Base-by-base conservation (phyloP, 1,284 basidiomycete species). In the Marasmius oreades region DNA sequence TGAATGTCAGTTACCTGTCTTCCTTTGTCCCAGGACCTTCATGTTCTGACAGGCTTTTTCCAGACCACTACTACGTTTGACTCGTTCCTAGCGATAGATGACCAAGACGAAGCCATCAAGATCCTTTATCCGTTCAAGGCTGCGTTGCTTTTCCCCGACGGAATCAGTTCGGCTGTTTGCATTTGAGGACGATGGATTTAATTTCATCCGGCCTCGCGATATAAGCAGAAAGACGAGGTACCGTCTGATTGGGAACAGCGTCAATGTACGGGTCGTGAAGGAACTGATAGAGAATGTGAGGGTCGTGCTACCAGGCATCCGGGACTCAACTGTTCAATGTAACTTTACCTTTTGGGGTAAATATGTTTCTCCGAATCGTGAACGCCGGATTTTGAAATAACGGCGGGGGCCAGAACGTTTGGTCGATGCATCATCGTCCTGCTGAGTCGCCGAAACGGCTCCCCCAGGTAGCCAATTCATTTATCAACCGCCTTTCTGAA, bases 161-260 rank as follows among this genome's bases (percentile, higher is more conserved):
- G 89, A 92, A 63, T 74, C 92, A 8, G 71, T 92, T 33, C 79
- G 85, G 7, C 69, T 92, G 2, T 89, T 89, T 64, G 75, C 77
- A 52, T 87, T 92, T 61, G 48, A 42, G 55, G 43, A 33, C 4
- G 18, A 55, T n/a, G 44, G 58, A 12, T 57, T 64, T 8, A 45
- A 58, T 2, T 87, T 89, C 63, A 55, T 65, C 26, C 91, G 88
- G 88, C 88, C 88, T 3, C 62, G 67, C 11, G 66, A 66, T 3
- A 68, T 88, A 7, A 84, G 85, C 2, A 76, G 63, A 1, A 90
- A 87, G 68, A 81, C 84, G 8, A 83, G 82, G 63, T 91, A 92
- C 62, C 78, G 82, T 45, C 70, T 91, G 26, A 85, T 92, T 58
- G 90, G 90, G 22, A 92, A 92, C 66, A 90, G 88, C 58, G 83